Base-by-base conservation (phyloP, 371 early-diverging fungal species). In the Mucor piriformis region DNA sequence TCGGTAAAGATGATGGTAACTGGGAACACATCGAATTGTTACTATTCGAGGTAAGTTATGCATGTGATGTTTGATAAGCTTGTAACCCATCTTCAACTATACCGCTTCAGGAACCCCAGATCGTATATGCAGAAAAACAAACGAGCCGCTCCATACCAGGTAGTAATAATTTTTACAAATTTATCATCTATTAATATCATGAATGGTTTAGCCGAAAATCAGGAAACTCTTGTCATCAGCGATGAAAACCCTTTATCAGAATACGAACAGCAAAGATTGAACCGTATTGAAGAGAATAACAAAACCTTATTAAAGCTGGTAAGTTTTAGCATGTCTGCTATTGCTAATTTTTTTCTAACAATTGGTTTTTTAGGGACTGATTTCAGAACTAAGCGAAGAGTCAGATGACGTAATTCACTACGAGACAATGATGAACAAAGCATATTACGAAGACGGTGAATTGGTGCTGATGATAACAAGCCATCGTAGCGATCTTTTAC, bases 311-410 rank as follows among this genome's bases (percentile, higher is more conserved):
- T 88, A 6, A 74, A 85, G 40, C 57, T 90, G 72, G 90, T 85
- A 79, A 42, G 42, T 18, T 42, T 18, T 18, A 2, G n/a, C 61
- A 54, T 16, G 23, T 44, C 7, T 21, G 35, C n/a, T 4, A 16
- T 7, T 27, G 12, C 16, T 32, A 15, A 0, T 25, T 15, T 49
- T 23, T 16, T 8, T 29, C 16, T 18, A 6, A 11, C 32, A 43
- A 27, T 43, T 12, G 25, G 13, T 15, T 11, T 23, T 35, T 40
- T 57, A 86, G 78, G 93, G 93, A 0, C 68, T 94, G 25, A 85
- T 90, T 4, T 91, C 93, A 2, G 94, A 92, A 40, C 63, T 93
- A 24, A 85, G 88, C 61, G 91, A 92, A 54, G 84, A 88, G 20
- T 83, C 88, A 2, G 86, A 88, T 34, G 93, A 93, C 66, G 73